Base-by-base conservation (phyloP, 2,329 filamentous ascomycete species). In the Colletotrichum tropicale region DNA sequence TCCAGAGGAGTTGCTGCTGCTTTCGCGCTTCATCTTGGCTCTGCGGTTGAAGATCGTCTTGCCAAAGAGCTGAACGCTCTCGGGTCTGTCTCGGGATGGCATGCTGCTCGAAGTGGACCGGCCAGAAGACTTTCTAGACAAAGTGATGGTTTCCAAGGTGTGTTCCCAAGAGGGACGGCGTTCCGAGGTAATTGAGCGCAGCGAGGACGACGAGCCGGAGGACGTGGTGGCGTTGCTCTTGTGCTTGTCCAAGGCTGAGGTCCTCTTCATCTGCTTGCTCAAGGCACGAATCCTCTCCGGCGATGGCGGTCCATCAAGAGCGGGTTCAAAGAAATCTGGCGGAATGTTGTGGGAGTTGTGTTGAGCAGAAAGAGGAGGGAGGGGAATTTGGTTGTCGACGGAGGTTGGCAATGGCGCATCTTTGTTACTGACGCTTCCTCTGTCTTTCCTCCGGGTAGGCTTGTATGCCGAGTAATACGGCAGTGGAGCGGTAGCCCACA, bases 291-390 rank as follows among this genome's bases (percentile, higher is more conserved):
- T 87, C 76, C 87, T 88, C 79, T 91, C 89, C 32, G 91, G 90
- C 38, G 91, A 93, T 1, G 91, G 91, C 55, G 91, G 91, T 21
- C 90, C 89, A 78, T 93, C 90, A 71, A 93, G 83, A 76, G 91
- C 88, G 65, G 91, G 90, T 74, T 89, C 90, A 73, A 93, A 83
- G 70, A 90, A 85, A 74, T 89, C 87, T 75, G 84, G 80, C n/a
- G 61, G 61, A 64, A 86, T 73, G 77, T 48, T 70, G 67, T 78
- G 68, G 67, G 56, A 58, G 43, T 68, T 66, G 34, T 66, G 64
- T 55, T 74, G 74, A 52, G 70, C 62, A 58, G 71, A 64, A 68
- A 71, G 70, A 68, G 26, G 62, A 48, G 73, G 67, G 38, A 69
- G 62, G 55, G 71, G 66, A 43, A 28, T 26, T 32, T 30, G 71